These are phyloP conservation scores for Pugionium dolabratum DNA, from an alignment of 345 rosid species.

Conservation along the genomic window DNA sequence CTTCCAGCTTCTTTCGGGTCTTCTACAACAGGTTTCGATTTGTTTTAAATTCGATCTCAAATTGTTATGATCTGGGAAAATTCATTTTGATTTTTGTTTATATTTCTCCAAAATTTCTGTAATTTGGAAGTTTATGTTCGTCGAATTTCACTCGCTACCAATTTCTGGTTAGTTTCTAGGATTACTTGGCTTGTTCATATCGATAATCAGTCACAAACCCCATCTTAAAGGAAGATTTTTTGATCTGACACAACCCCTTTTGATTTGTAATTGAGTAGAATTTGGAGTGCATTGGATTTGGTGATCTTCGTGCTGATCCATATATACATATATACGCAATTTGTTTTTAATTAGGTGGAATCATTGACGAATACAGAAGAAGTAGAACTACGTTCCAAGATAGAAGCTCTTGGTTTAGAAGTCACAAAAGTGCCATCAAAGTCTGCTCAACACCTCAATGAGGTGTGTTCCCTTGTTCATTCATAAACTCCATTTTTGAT, in stretches of 20 bases:
- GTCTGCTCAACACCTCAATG: slow-evolving; percentile 53
- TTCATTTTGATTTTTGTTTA: background rate
- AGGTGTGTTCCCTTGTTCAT: slow-evolving; percentile 43
- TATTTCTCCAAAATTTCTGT: background rate
- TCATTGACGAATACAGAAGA: slow-evolving; percentile 75
- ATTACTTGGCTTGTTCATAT: too few relatives aligned
- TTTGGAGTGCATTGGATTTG: too few relatives aligned
- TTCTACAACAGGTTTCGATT: slow-evolving; percentile 60
- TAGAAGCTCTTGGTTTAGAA: slow-evolving; percentile 81
- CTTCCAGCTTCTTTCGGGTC: slow-evolving; percentile 68
- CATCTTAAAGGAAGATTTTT: background rate
- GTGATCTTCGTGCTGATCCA: background rate
- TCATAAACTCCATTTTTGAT: background rate
- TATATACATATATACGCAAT: background rate
- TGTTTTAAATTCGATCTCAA: background rate
- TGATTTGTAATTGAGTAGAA: background rate
- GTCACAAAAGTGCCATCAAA: slow-evolving; percentile 74
- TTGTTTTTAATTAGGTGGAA: slow-evolving; percentile 53
- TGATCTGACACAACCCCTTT: background rate
- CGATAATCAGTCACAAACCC: background rate
- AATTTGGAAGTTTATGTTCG: background rate
- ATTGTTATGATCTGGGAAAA: background rate
- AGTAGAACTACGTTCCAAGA: slow-evolving; percentile 80
- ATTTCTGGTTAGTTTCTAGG: background rate
- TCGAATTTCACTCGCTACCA: slow-evolving; percentile 1